Evolutionary conservation across 2,329 filamentous ascomycete genomes (phyloP).

Genomic region (Penicillium corylophilum): DNA sequence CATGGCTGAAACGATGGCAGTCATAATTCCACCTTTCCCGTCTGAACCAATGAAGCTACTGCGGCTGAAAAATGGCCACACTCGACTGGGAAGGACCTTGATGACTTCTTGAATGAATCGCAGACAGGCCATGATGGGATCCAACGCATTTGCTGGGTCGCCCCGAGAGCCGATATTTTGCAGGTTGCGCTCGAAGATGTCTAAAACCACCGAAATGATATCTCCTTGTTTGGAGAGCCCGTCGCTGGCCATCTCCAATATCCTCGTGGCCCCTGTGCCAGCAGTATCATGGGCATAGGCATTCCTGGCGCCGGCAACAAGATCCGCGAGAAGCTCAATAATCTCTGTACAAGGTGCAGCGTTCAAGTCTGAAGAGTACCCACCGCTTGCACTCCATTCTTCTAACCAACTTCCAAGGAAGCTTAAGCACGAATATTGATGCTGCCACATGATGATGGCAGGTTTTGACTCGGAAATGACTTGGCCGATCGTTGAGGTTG

Average conservation of each 20-base stretch:
- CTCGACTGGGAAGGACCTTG: constrained; percentile 70
- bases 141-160: constrained; percentile 61
- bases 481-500: constrained; percentile 43
- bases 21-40: constrained; percentile 72
- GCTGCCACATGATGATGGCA: constrained; percentile 70
- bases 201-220: constrained; percentile 76
- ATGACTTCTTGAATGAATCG: constrained; percentile 76
- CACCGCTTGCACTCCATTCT: constrained; percentile 48
- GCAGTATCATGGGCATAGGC: constrained; percentile 31
- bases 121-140: constrained; percentile 71
- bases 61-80: constrained; percentile 86
- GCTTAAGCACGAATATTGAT: constrained; percentile 74
- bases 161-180: constrained; percentile 56
- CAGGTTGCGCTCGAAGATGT: constrained; percentile 73
- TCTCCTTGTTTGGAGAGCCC: constrained; percentile 56
- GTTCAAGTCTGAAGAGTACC: constrained; percentile 54
- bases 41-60: constrained; percentile 77
- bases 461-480: constrained; percentile 77
- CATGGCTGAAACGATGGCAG: constrained; percentile 74
- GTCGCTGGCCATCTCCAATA: constrained; percentile 53
- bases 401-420: constrained; percentile 71
- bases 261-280: constrained; percentile 40
- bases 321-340: constrained; percentile 69
- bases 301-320: constrained; percentile 54
- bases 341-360: constrained; percentile 68